Evolutionary conservation across 179 eudicot genomes (phyloP).

Genomic region (Spergularia azorica): DNA sequence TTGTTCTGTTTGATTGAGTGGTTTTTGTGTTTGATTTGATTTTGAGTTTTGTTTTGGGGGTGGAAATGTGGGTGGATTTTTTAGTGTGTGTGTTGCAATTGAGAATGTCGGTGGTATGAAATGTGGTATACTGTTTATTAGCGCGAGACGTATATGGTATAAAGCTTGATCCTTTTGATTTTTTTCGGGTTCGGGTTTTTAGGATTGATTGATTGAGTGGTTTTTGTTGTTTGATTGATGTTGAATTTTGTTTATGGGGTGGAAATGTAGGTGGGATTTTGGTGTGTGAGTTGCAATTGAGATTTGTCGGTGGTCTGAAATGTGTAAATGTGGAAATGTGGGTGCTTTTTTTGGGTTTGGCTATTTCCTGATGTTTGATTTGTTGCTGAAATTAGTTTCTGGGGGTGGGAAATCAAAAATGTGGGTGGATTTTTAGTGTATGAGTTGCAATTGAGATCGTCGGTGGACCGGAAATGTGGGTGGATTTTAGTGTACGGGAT

Average conservation of each 20-base stretch:
- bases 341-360: neutral
- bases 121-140: neutral
- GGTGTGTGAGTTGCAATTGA: no score
- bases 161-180: no score
- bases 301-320: no score
- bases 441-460: neutral
- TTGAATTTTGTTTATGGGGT: no score
- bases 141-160: no score
- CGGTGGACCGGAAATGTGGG: neutral
- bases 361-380: neutral
- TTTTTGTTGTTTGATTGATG: no score
- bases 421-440: conserved; percentile 1
- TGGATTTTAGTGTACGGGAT: neutral
- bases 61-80: neutral
- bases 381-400: neutral
- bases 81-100: neutral
- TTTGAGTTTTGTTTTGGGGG: neutral
- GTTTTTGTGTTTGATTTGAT: neutral
- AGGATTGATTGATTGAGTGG: no score
- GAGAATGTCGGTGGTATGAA: neutral
- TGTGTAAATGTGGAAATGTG: neutral
- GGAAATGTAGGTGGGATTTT: no score
- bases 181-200: no score
- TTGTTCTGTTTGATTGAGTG: neutral
- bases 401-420: neutral